These are phyloP conservation scores for Aspergillus ustus DNA, from an alignment of 2,329 filamentous ascomycete species.

Conservation along the genomic window DNA sequence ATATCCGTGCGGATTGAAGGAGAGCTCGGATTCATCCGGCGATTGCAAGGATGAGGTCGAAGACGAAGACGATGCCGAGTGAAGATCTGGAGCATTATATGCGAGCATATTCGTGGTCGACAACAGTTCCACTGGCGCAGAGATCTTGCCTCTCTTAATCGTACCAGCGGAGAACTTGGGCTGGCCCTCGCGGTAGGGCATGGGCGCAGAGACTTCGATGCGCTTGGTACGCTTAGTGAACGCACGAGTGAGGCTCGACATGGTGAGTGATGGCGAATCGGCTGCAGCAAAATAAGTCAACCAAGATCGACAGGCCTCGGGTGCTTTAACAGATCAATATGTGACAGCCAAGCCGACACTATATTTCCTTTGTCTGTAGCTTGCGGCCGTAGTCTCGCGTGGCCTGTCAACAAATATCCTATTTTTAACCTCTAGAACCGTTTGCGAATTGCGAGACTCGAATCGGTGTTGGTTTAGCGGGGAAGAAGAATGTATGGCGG, in stretches of 20 bases:
- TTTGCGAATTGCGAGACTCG: constrained; percentile 16
- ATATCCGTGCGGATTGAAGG: constrained; percentile 52
- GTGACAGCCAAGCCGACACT: constrained; percentile 12
- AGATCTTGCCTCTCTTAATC: constrained; percentile 67
- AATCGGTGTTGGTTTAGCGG: constrained; percentile 14
- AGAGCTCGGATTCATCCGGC: constrained; percentile 71
- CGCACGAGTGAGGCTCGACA: constrained; percentile 49
- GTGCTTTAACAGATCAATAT: constrained; percentile 6
- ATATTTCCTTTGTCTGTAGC: constrained; percentile 15
- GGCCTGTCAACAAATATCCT: constrained; percentile 20
- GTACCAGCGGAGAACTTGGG: constrained; percentile 49
- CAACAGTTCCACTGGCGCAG: constrained; percentile 80
- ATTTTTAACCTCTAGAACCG: constrained; percentile 21
- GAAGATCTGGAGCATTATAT: constrained; percentile 88
- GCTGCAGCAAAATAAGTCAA: not conserved
- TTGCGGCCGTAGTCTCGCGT: constrained; percentile 13
- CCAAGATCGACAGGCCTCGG: not conserved
- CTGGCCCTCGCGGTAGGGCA: constrained; percentile 51
- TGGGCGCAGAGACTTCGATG: constrained; percentile 49
- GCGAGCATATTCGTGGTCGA: constrained; percentile 97
- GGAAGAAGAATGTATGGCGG: constrained; percentile 31
- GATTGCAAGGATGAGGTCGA: constrained; percentile 63
- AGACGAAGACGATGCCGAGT: constrained; percentile 45
- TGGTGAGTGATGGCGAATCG: constrained; percentile 26
- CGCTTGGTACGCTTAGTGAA: constrained; percentile 55